A percentile compares a stretch with the other conserved stretches of the same genome.
Conservation (phyloP, 257 asterid species). For the Linaria vulgaris region DNA sequence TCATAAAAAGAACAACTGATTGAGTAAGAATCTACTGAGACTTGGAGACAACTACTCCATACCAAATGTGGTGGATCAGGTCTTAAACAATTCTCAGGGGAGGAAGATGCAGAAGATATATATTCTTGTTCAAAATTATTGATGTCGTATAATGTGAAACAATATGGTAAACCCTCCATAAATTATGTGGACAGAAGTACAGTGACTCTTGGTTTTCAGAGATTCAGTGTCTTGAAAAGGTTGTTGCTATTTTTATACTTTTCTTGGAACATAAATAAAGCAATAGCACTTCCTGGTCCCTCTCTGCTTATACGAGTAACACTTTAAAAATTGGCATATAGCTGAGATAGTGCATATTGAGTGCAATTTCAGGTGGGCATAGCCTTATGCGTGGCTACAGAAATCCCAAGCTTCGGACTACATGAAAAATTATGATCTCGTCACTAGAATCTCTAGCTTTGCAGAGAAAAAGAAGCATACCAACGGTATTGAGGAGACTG, state of each 20-base stretch:
- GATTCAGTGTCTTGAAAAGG: not conserved
- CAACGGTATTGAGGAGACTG: conserved; percentile 80
- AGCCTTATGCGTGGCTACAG: not conserved
- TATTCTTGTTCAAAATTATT: too few relatives aligned
- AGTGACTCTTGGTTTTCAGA: not conserved
- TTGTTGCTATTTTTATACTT: conserved; percentile 11
- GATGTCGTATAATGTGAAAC: not conserved
- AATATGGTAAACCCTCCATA: conserved; percentile 3
- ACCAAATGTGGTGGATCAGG: too few relatives aligned
- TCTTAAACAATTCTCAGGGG: too few relatives aligned
- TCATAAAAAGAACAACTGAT: not conserved
- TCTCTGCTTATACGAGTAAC: not conserved
- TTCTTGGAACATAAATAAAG: not conserved
- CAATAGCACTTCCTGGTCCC: conserved; percentile 9
- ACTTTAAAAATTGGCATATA: not conserved
- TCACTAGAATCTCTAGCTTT: conserved; percentile 15
- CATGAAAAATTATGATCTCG: conserved; percentile 5
- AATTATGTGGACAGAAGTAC: not conserved
- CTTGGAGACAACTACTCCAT: not conserved
- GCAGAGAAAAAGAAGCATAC: conserved; percentile 40
- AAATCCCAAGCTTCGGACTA: conserved; percentile 2
- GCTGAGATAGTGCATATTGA: too few relatives aligned
- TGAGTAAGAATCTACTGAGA: not conserved
- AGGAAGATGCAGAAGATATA: too few relatives aligned
- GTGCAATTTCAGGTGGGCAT: not conserved